Evolutionary conservation across 129 eudicot species (phyloP).

Genomic region (Glebionis coronaria): DNA sequence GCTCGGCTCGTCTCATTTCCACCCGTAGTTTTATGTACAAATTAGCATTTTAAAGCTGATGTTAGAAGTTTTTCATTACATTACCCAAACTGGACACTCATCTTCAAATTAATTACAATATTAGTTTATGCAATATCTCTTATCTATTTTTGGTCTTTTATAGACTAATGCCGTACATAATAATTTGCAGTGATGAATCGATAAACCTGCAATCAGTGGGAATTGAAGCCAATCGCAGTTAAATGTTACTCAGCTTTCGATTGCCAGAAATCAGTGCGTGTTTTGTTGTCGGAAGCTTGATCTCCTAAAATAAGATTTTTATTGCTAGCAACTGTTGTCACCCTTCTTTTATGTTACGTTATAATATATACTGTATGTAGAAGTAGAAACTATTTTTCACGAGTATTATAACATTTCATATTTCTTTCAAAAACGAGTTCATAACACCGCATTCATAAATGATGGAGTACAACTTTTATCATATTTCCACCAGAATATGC

Average conservation of each 20-base stretch:
- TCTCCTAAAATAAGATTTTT: background rate
- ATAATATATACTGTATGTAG: background rate
- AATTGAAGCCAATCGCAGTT: constrained; percentile 26
- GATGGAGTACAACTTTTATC: background rate
- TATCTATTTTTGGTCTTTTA: background rate
- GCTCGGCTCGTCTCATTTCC: too few species aligned
- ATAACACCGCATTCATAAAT: too few species aligned
- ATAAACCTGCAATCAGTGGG: constrained; percentile 33
- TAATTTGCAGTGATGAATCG: constrained; percentile 20
- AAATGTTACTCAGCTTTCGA: background rate
- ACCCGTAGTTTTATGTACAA: too few species aligned
- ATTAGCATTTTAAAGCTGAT: too few species aligned
- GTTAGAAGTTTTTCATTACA: too few species aligned
- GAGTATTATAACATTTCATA: too few species aligned
- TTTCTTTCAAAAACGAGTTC: too few species aligned
- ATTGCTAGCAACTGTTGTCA: too few species aligned
- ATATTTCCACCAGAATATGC: background rate
- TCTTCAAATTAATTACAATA: too few species aligned
- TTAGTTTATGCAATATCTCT: too few species aligned
- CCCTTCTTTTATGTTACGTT: background rate
- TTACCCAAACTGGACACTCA: too few species aligned
- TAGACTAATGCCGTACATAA: background rate
- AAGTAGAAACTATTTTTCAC: too few species aligned
- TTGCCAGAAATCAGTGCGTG: background rate
- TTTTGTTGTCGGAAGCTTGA: background rate